These are phyloP conservation scores for Apiotrichum brassicae DNA, from an alignment of 1,284 basidiomycete genomes.

Conservation along the genomic window DNA sequence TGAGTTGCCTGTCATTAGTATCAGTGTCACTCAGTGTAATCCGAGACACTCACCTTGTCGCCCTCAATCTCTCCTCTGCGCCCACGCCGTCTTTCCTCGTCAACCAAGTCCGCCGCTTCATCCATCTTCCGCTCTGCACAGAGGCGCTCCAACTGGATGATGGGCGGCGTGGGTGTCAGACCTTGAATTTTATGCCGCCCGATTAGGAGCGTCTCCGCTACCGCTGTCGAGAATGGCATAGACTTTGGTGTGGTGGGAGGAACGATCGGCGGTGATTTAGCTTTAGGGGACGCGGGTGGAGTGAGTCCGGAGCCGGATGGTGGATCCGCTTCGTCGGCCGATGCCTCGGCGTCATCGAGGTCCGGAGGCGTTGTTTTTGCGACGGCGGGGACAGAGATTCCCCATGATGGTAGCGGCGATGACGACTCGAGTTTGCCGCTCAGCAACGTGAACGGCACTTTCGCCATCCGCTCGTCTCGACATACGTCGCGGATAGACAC, in stretches of 20 bases:
- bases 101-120: conserved; percentile 43
- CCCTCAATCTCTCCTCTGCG: conserved; percentile 38
- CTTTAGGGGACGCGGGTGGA: conserved; percentile 34
- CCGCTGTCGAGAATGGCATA: conserved; percentile 30
- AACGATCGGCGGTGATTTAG: conserved; percentile 20
- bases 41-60: conserved; percentile 39
- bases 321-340: conserved; percentile 25
- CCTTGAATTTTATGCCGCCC: conserved; percentile 43
- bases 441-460: conserved; percentile 24
- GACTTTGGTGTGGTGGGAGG: conserved; percentile 1
- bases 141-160: conserved; percentile 41
- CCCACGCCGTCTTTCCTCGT: conserved; percentile 38
- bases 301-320: conserved; percentile 39
- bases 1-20: conserved; percentile 38
- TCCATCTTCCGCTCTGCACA: conserved; percentile 40
- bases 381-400: neutral
- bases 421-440: conserved; percentile 23
- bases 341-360: neutral
- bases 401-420: neutral
- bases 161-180: conserved; percentile 39
- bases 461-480: conserved; percentile 38
- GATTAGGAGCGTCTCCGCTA: conserved; percentile 44
- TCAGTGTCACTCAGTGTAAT: too few species aligned
- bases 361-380: neutral
- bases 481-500: conserved; percentile 35